Conservation (phyloP, 306 rosid species). For the Datisca glomerata region DNA sequence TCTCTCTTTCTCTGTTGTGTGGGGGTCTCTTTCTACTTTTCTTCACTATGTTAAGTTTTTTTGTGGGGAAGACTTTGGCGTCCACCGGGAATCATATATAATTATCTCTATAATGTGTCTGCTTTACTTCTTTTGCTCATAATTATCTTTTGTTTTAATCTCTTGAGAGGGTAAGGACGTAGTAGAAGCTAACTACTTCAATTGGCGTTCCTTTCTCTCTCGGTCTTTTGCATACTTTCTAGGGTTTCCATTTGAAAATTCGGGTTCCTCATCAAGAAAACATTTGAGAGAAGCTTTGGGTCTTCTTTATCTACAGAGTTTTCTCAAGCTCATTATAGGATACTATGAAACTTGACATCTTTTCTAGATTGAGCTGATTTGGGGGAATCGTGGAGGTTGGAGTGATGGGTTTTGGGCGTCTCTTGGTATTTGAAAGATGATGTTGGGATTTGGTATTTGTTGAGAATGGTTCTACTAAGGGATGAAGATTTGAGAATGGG, state of each 20-base stretch:
- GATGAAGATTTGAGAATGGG: too few relatives aligned
- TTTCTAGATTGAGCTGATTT: slow-evolving; percentile 10
- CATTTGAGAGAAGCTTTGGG: slow-evolving; percentile 2
- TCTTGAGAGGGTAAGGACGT: background rate
- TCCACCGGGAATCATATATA: background rate
- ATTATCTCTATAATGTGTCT: too few relatives aligned
- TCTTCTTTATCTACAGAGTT: slow-evolving; percentile 1
- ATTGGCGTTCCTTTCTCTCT: background rate
- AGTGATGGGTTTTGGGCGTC: slow-evolving; percentile 3
- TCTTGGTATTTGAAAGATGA: background rate
- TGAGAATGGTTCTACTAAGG: background rate
- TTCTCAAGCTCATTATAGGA: slow-evolving; percentile 6
- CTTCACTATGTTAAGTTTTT: background rate
- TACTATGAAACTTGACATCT: slow-evolving; percentile 9
- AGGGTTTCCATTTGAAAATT: background rate
- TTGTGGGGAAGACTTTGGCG: background rate
- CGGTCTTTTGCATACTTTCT: background rate
- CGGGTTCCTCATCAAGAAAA: background rate
- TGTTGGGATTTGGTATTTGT: too few relatives aligned
- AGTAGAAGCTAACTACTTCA: background rate
- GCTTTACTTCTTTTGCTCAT: too few relatives aligned
- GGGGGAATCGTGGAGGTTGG: too few relatives aligned
- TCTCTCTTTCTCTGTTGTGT: background rate
- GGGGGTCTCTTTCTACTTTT: slow-evolving; percentile 5
- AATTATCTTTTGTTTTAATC: background rate